Conservation (phyloP, 371 early-diverging fungal species). For the Apophysomyces elegans region DNA sequence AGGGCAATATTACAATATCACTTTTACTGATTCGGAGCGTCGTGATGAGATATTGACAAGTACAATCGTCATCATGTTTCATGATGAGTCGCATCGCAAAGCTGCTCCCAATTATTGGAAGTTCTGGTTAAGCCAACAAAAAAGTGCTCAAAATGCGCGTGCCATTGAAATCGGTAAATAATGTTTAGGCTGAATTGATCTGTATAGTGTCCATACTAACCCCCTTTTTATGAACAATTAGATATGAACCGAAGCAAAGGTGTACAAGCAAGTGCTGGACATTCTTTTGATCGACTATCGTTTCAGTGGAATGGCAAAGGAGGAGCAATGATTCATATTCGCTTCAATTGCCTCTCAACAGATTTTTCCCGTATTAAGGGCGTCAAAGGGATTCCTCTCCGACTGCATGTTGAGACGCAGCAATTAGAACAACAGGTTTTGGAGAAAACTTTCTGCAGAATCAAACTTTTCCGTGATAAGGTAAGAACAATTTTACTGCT, state of each 20-base stretch:
- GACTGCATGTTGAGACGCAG: constrained; percentile 44
- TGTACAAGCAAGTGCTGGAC: constrained; percentile 51
- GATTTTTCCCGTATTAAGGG: constrained; percentile 59
- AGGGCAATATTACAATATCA: constrained; percentile 26
- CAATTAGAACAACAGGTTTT: constrained; percentile 17
- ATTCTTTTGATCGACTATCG: constrained; percentile 48
- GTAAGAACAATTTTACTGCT: constrained; percentile 15
- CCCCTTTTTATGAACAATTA: constrained; percentile 5
- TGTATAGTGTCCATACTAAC: not conserved
- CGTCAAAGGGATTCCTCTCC: constrained; percentile 55
- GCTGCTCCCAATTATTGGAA: constrained; percentile 75
- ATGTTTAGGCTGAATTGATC: not conserved
- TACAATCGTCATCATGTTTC: constrained; percentile 73
- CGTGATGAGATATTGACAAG: constrained; percentile 58
- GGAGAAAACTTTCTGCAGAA: constrained; percentile 41
- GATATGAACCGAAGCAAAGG: constrained; percentile 44
- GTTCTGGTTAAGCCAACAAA: constrained; percentile 80
- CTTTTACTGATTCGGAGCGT: constrained; percentile 3
- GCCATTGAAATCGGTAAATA: constrained; percentile 54
- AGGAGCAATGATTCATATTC: constrained; percentile 45
- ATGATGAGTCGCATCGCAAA: constrained; percentile 72
- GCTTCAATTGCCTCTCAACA: constrained; percentile 56
- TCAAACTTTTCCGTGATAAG: constrained; percentile 61
- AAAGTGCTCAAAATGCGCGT: constrained; percentile 46
- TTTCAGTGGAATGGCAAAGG: constrained; percentile 46